Evolutionary conservation across 2,329 filamentous ascomycete genomes (phyloP).

Genomic region (Exophiala mesophila): DNA sequence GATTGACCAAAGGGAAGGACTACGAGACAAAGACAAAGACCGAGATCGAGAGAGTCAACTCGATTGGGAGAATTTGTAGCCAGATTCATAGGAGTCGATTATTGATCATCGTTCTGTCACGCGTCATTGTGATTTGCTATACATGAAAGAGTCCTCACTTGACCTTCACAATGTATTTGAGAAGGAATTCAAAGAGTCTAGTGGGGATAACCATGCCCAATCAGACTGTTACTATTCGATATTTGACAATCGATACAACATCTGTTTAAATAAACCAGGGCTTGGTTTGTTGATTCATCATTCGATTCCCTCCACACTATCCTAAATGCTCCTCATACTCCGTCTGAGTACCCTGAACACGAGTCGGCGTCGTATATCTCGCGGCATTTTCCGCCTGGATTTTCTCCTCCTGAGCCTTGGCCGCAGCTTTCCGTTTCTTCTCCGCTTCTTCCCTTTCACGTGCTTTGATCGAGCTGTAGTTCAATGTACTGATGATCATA

Average conservation of each 20-base stretch:
- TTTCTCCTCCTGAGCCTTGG: slow-evolving; percentile 27
- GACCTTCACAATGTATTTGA: no score
- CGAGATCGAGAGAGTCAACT: background rate
- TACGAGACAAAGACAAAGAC: background rate
- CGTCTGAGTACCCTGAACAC: slow-evolving; percentile 22
- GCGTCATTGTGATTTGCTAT: no score
- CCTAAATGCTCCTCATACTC: slow-evolving; percentile 1
- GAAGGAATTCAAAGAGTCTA: no score
- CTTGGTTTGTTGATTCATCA: no score
- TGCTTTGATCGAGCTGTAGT: slow-evolving; percentile 38
- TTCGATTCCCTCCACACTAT: no score
- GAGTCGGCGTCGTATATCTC: slow-evolving; percentile 14
- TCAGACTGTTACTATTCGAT: no score
- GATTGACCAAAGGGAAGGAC: background rate
- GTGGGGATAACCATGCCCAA: no score
- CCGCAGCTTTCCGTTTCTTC: slow-evolving; percentile 33
- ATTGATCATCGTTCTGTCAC: no score
- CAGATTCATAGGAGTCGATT: no score
- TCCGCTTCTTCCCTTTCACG: slow-evolving; percentile 33
- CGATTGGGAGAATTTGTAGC: background rate
- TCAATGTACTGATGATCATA: slow-evolving; percentile 45
- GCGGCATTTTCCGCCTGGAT: slow-evolving; percentile 11
- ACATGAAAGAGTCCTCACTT: no score
- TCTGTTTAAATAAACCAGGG: no score
- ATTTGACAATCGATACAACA: no score